These are phyloP conservation scores for Hordeum pubiflorum DNA, from an alignment of 202 grass and related monocot genomes.

Conservation along the genomic window DNA sequence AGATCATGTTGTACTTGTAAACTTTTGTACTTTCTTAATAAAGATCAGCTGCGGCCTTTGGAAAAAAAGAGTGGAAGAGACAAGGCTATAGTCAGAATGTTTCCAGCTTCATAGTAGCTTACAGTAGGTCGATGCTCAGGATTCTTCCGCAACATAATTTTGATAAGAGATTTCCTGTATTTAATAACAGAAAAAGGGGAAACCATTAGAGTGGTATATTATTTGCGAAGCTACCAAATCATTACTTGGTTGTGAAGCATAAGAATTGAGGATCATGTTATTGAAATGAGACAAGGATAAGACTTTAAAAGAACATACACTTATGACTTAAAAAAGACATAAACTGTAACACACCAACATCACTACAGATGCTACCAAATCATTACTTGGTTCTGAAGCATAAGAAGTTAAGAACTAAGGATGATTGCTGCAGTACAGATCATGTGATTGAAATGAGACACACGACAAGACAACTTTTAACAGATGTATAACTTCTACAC, in stretches of 20 bases:
- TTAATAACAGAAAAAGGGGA: conserved; percentile 17
- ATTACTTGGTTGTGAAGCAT: no score
- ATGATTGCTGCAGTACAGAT: not conserved
- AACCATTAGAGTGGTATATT: not conserved
- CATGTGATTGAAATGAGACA: conserved; percentile 9
- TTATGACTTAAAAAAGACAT: no score
- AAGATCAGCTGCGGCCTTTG: no score
- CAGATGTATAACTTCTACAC: no score
- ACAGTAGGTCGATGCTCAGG: conserved; percentile 93
- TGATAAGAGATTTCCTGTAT: conserved; percentile 84
- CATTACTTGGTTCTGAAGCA: conserved; percentile 22
- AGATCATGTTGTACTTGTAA: not conserved
- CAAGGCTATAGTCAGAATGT: not conserved
- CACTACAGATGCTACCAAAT: conserved; percentile 5
- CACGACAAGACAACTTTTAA: not conserved
- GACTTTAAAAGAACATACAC: no score
- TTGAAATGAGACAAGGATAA: no score
- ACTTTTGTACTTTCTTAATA: no score
- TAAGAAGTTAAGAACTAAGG: conserved; percentile 6
- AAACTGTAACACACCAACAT: not conserved
- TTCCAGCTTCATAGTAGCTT: conserved; percentile 32
- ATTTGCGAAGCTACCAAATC: no score
- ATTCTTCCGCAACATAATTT: conserved; percentile 96
- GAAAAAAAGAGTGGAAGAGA: not conserved
- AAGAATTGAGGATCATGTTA: no score